Evolutionary conservation across 306 rosid genomes (phyloP).

Genomic region (Alnus rubra): DNA sequence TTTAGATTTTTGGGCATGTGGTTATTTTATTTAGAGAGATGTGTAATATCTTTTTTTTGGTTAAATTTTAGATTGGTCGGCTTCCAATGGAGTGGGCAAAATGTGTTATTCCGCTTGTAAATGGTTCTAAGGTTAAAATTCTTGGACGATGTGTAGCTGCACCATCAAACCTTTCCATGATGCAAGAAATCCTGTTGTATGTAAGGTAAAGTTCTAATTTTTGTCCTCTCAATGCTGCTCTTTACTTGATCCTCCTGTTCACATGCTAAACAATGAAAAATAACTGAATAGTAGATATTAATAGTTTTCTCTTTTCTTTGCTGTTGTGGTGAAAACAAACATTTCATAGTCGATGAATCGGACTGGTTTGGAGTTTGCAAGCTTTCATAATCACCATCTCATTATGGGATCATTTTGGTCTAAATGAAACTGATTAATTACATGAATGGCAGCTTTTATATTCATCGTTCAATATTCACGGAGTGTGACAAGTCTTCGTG

Average conservation of each 20-base stretch:
- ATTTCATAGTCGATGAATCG: not conserved
- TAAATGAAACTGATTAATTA: slow-evolving; percentile 13
- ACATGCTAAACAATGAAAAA: not conserved
- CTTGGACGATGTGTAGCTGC: slow-evolving; percentile 69
- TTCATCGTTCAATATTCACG: slow-evolving; percentile 49
- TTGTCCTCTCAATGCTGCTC: not conserved
- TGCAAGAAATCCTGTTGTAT: slow-evolving; percentile 70
- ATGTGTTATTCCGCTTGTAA: slow-evolving; percentile 56
- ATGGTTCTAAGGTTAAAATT: slow-evolving; percentile 56
- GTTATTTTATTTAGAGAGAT: not conserved
- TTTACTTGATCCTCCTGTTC: too few relatives aligned
- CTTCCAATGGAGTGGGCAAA: slow-evolving; percentile 90
- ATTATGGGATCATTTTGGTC: not conserved
- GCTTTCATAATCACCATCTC: not conserved
- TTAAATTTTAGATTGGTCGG: slow-evolving; percentile 66
- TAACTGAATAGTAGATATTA: not conserved
- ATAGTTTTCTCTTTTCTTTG: not conserved
- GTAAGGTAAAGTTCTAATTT: slow-evolving; percentile 47
- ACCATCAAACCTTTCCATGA: slow-evolving; percentile 50
- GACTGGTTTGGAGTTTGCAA: not conserved
- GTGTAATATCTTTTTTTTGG: not conserved
- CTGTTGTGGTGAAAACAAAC: not conserved
- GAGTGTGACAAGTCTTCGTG: slow-evolving; percentile 51
- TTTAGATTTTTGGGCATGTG: not conserved
- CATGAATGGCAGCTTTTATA: slow-evolving; percentile 55